Conservation (phyloP, 176 grass and related monocot genomes). For the Musa beccarii region DNA sequence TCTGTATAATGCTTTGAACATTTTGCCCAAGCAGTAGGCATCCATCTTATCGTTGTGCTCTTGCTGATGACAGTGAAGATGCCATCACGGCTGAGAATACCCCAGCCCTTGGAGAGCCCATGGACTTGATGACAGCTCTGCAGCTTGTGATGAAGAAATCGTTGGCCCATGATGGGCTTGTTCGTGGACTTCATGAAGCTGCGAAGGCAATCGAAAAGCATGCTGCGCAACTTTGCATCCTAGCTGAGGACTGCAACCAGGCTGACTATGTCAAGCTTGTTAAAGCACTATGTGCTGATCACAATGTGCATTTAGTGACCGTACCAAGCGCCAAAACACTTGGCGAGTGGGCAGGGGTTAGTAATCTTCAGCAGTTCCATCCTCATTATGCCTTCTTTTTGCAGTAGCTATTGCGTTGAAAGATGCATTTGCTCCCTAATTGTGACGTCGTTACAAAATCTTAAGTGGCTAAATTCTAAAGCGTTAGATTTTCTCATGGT, state of each 20-base stretch:
- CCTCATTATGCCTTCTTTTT: too few relatives aligned
- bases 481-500: too few relatives aligned
- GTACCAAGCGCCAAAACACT: constrained; percentile 29
- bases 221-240: constrained; percentile 45
- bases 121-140: constrained; percentile 66
- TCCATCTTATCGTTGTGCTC: too few relatives aligned
- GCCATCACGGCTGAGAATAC: constrained; percentile 16
- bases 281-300: constrained; percentile 12
- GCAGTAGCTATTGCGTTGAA: too few relatives aligned
- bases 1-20: too few relatives aligned
- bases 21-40: too few relatives aligned
- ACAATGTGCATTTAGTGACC: too few relatives aligned
- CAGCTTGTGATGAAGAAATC: constrained; percentile 51
- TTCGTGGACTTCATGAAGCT: constrained; percentile 51
- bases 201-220: constrained; percentile 59
- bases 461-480: too few relatives aligned
- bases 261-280: constrained; percentile 65
- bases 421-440: too few relatives aligned
- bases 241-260: constrained; percentile 64
- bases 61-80: constrained; percentile 26
- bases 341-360: constrained; percentile 65
- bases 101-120: constrained; percentile 46
- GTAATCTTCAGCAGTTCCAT: background rate
- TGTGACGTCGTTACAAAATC: too few relatives aligned
- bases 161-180: constrained; percentile 38